A percentile compares a stretch with the other conserved stretches of the same genome.
These are phyloP conservation scores for Cladosporium oxysporum DNA, from an alignment of 2,329 filamentous ascomycete genomes.

Conservation along the genomic window DNA sequence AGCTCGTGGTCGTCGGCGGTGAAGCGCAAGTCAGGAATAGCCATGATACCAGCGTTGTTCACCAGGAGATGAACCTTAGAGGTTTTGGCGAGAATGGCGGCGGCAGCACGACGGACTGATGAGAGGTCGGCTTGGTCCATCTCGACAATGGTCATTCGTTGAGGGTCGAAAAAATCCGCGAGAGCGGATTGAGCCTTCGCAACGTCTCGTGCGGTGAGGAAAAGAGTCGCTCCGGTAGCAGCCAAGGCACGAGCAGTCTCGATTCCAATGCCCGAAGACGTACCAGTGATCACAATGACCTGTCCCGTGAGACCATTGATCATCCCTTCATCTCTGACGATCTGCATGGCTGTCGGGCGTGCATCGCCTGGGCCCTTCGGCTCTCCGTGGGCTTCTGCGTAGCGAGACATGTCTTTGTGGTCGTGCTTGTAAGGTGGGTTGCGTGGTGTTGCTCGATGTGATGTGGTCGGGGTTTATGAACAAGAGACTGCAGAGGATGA, in stretches of 20 bases:
- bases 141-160: not conserved
- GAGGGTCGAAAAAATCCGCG: slow-evolving; percentile 11
- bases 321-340: slow-evolving; percentile 31
- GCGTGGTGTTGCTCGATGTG: no score
- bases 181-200: slow-evolving; percentile 39
- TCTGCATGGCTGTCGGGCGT: slow-evolving; percentile 31
- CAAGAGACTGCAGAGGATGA: no score
- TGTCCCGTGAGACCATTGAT: slow-evolving; percentile 40
- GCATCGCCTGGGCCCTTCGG: slow-evolving; percentile 32
- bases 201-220: slow-evolving; percentile 46
- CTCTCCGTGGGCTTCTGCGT: slow-evolving; percentile 38
- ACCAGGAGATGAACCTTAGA: not conserved
- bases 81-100: not conserved
- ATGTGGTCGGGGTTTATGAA: no score
- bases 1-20: slow-evolving; percentile 53
- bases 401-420: slow-evolving; percentile 3
- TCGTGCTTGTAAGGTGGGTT: no score
- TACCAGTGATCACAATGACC: slow-evolving; percentile 47
- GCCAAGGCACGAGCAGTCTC: slow-evolving; percentile 49
- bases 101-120: slow-evolving; percentile 20
- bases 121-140: not conserved
- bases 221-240: slow-evolving; percentile 49
- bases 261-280: slow-evolving; percentile 47
- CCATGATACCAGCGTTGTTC: slow-evolving; percentile 44
- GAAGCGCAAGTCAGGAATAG: slow-evolving; percentile 33